Base-by-base conservation (phyloP, 441 rosid species). In the Gossypium davidsonii region DNA sequence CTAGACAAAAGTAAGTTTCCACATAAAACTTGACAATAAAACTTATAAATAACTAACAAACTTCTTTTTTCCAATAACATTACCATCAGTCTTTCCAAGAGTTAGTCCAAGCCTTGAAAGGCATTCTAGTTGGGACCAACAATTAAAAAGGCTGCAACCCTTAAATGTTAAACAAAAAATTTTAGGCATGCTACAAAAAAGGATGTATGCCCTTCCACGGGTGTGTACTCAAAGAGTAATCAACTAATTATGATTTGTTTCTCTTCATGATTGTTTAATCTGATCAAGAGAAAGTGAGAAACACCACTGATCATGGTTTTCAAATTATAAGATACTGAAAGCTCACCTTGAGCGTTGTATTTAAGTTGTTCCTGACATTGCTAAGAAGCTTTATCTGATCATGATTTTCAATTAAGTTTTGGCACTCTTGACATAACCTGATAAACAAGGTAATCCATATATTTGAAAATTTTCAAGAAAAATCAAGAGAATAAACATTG, bases 311-410 rank as follows among this genome's bases (percentile, higher is more conserved):
- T 51, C 15, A 51, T 51, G 23, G 10, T 51, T 68, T 67, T 51
- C 4, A 8, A 28, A 51, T 68, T 26, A 51, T 51, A 72, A 26
- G 18, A 46, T 46, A 64, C 42, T 0, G 3, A 55, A 70, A 70
- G 20, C 17, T 60, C 62, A 96, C 99, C 96, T 96, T 96, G 73
- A 96, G 82, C 31, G 98, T 96, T 55, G 87, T 91, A 77, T 85
- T 93, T 46, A 96, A 85, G 83, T 96, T 96, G 83, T 91, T 96
- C 85, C 98, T 85, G 26, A 91, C 91, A 79, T 93, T 96, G 84
- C 98, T 96, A 73, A 96, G 90, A 67, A 96, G 91, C 91, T 96
- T 93, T 74, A 96, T 96, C 77, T 96, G 98, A 81, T 96, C 98
- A 73, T 96, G 98, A 79, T 96, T 96, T 42, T 93, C 97, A 76